phyloP scores from a whole-genome alignment of 441 rosid species.

The Theobroma grandiflorum region DNA sequence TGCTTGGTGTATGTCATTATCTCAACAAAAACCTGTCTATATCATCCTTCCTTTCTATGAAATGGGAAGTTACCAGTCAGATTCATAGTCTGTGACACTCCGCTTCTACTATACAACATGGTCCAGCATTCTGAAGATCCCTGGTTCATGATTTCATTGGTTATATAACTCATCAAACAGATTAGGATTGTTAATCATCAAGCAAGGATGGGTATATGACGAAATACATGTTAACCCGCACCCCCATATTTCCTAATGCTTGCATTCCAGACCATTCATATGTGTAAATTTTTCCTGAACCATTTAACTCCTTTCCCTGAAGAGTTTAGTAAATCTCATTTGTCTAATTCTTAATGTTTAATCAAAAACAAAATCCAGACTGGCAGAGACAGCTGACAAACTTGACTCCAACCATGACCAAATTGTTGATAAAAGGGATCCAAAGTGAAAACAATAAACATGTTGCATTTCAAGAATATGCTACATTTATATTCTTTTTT shows the following conservation, averaged over 20 bases:
- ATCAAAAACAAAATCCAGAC: too few relatives aligned
- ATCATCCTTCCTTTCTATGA: neutral
- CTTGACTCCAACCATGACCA: too few relatives aligned
- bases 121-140: neutral
- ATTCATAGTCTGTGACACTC: too few relatives aligned
- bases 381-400: too few relatives aligned
- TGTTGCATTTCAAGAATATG: too few relatives aligned
- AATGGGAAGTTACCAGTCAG: neutral
- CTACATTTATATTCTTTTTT: too few relatives aligned
- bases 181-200: too few relatives aligned
- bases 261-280: neutral
- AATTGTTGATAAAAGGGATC: too few relatives aligned
- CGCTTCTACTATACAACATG: neutral
- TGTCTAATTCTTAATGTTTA: too few relatives aligned
- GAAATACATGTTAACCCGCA: too few relatives aligned
- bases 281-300: neutral
- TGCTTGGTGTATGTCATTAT: neutral
- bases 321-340: neutral
- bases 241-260: neutral
- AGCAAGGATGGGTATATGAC: too few relatives aligned
- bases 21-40: neutral
- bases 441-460: too few relatives aligned
- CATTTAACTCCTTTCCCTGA: neutral
- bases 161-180: neutral
- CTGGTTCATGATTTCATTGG: neutral